Evolutionary conservation across 139 green algal species (phyloP).

Genomic region (Chlamydomonas sphaeroides): DNA sequence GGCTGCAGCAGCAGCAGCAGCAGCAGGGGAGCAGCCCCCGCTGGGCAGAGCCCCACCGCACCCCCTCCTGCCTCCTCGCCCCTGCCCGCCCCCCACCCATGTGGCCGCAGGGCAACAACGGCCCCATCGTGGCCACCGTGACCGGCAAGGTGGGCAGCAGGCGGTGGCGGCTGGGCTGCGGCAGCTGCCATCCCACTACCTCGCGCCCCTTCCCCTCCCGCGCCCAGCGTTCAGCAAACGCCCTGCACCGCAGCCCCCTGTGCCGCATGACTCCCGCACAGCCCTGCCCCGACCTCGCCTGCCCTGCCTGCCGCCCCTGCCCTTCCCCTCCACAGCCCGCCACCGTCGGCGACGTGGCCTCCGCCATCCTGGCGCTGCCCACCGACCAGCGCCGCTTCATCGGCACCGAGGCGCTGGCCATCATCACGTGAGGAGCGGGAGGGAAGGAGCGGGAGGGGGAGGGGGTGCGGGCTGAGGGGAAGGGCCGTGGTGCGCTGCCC

Average conservation of each 20-base stretch:
- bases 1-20: too few relatives aligned
- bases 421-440: background rate
- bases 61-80: too few relatives aligned
- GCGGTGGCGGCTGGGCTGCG: too few relatives aligned
- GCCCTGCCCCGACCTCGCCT: background rate
- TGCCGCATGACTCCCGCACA: background rate
- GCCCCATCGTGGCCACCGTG: constrained; percentile 27
- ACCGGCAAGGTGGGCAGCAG: background rate
- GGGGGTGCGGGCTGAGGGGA: too few relatives aligned
- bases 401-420: background rate
- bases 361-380: constrained; percentile 29
- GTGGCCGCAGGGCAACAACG: constrained; percentile 33
- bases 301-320: background rate
- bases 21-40: too few relatives aligned
- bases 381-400: constrained; percentile 22
- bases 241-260: too few relatives aligned
- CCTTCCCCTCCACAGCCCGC: background rate
- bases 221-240: too few relatives aligned
- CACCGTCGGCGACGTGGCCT: constrained; percentile 18
- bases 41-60: too few relatives aligned
- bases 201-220: too few relatives aligned
- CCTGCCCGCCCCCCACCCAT: too few relatives aligned
- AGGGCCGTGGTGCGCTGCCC: too few relatives aligned
- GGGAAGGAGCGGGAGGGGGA: background rate
- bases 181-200: too few relatives aligned